phyloP scores from a whole-genome alignment of 2,329 filamentous ascomycete species.

The Claviceps spartinae region DNA sequence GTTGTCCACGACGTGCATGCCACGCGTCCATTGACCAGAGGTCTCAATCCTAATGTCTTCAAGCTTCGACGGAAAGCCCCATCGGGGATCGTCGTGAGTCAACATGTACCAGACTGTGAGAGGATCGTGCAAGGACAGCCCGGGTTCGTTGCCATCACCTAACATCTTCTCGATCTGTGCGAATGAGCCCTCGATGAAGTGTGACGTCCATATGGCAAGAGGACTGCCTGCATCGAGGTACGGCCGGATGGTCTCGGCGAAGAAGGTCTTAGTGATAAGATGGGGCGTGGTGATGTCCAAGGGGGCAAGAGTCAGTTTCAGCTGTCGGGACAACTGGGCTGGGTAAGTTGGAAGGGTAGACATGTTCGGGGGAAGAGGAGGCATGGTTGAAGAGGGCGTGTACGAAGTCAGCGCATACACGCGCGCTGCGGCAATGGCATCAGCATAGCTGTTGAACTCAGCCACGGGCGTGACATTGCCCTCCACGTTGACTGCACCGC shows the following conservation, averaged over 20 bases:
- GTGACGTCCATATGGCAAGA: constrained; percentile 57
- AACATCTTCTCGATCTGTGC: constrained; percentile 51
- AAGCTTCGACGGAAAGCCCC: constrained; percentile 41
- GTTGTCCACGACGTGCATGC: constrained; percentile 77
- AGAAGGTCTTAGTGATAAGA: constrained; percentile 46
- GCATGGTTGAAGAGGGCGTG: constrained; percentile 66
- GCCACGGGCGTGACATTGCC: constrained; percentile 79
- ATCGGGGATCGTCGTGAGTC: constrained; percentile 42
- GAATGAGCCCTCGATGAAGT: constrained; percentile 60
- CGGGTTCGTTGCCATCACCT: constrained; percentile 42
- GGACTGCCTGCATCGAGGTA: constrained; percentile 51
- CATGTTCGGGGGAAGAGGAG: constrained; percentile 43
- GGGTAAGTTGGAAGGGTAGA: constrained; percentile 49
- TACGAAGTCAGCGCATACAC: constrained; percentile 66
- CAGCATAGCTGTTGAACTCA: constrained; percentile 94
- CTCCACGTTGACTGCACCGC: constrained; percentile 62
- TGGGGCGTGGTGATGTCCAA: constrained; percentile 67
- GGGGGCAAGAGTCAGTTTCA: constrained; percentile 60
- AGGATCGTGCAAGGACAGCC: constrained; percentile 62
- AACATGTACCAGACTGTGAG: constrained; percentile 69
- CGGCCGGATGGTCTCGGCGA: constrained; percentile 40
- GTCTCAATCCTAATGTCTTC: constrained; percentile 89
- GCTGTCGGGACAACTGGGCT: constrained; percentile 41
- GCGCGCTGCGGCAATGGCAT: constrained; percentile 62
- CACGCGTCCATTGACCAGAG: constrained; percentile 82